Conservation (phyloP, 2,329 filamentous ascomycete genomes). For the Alternaria longipes region DNA sequence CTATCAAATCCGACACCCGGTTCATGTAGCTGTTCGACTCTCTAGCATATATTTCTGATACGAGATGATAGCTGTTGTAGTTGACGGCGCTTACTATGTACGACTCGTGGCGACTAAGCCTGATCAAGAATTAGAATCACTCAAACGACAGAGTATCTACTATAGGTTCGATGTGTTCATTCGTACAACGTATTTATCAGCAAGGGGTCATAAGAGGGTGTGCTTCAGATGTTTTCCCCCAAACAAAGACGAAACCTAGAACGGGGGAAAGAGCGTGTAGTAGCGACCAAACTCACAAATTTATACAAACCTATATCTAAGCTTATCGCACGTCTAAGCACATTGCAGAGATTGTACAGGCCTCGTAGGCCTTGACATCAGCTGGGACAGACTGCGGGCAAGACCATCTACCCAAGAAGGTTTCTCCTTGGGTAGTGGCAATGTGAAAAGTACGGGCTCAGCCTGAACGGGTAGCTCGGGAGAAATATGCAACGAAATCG, state of each 20-base stretch:
- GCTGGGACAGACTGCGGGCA: not conserved
- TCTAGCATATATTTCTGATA: too few species aligned
- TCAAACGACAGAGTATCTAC: rapidly evolving
- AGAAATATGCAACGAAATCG: not conserved
- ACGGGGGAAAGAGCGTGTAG: not conserved
- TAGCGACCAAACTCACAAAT: not conserved
- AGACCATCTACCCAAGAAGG: not conserved
- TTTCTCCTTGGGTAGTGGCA: not conserved
- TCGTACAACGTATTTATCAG: not conserved
- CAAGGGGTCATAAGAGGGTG: not conserved
- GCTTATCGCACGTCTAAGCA: not conserved
- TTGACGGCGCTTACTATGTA: not conserved
- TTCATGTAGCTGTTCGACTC: too few species aligned
- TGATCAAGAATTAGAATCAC: not conserved
- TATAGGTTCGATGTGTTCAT: not conserved
- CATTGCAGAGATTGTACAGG: not conserved
- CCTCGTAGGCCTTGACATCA: not conserved
- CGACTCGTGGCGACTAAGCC: not conserved
- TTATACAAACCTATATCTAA: not conserved
- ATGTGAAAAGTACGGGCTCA: not conserved
- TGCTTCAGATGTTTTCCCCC: not conserved
- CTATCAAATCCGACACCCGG: too few species aligned
- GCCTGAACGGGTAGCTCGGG: not conserved
- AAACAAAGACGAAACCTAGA: not conserved
- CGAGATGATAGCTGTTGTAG: not conserved